Base-by-base conservation (phyloP, 805 yeast genomes). In the Candida cerambycidarum region DNA sequence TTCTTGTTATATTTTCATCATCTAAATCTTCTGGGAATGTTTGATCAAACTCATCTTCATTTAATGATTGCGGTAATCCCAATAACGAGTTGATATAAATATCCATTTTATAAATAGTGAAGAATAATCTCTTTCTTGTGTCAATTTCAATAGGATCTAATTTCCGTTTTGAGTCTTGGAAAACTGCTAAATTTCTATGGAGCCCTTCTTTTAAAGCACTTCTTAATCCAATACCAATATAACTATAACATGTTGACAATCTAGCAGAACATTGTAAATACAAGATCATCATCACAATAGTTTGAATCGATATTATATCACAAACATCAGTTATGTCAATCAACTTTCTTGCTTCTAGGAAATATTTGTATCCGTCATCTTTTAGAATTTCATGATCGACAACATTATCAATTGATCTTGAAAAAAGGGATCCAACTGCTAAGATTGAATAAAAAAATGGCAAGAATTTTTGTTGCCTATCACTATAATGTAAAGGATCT, bases 91-190 rank as follows among this genome's bases (percentile, higher is more conserved):
- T 87, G 54, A 89, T 86, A 59, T 90, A 89, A 33, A 88, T 80
- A 57, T 90, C 97, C 84, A 89, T 85, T 59, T 89, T 89, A 60
- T 86, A 85, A 48, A 89, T 83, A 1, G 96, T 84, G 86, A 92
- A 89, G 59, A 89, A 89, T 32, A 90, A 65, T 45, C 97, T 72
- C 61, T 89, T 89, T 46, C 95, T 72, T 1, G 87, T 84, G 56
- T 90, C 96, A 29, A 81, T 69, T 57, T 87, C 95, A 25, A 89
- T 81, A 1, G 90, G 90, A 51, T 84, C 84, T 37, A 76, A 69
- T 51, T 81, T 80, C 17, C 72, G 44, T 51, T 79, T 71, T 32
- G 80, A 69, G 42, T 57, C 61, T 41, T 69, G 73, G 46, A 70
- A 68, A 6, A 69, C 66, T 4, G 67, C 50, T 27, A 88, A 71